These are phyloP conservation scores for Anastatica hierochuntica DNA, from an alignment of 345 rosid species.

Conservation along the genomic window DNA sequence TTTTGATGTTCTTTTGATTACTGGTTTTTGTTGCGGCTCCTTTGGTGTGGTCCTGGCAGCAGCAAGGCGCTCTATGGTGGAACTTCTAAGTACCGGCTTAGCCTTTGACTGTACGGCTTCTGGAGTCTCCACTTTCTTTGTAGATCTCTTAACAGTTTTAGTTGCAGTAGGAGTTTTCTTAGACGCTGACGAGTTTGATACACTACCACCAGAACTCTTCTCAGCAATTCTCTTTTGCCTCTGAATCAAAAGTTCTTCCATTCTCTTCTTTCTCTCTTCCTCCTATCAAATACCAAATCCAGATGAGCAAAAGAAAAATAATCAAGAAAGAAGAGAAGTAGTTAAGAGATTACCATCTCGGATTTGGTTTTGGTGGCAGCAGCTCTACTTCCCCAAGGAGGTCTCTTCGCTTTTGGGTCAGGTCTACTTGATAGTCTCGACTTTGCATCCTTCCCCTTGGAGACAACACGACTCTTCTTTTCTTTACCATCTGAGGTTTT, in stretches of 20 bases:
- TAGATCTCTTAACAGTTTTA: conserved; percentile 17
- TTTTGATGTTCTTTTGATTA: conserved; percentile 29
- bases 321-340: neutral
- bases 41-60: conserved; percentile 42
- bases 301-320: conserved; percentile 4
- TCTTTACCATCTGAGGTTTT: conserved; percentile 27
- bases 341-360: conserved; percentile 42
- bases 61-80: conserved; percentile 89
- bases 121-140: conserved; percentile 34
- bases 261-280: conserved; percentile 72
- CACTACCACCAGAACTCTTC: conserved; percentile 48
- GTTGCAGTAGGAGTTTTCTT: conserved; percentile 35
- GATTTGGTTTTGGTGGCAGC: conserved; percentile 47
- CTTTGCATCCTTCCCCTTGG: conserved; percentile 44
- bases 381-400: conserved; percentile 51
- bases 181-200: conserved; percentile 24
- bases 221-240: conserved; percentile 93
- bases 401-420: conserved; percentile 48
- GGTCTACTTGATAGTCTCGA: conserved; percentile 45
- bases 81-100: conserved; percentile 57
- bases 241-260: conserved; percentile 59
- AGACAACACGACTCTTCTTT: conserved; percentile 26
- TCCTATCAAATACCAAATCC: conserved; percentile 39
- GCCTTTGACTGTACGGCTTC: conserved; percentile 33
- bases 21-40: conserved; percentile 39